Evolutionary conservation across 768 basidiomycete genomes (phyloP), one percentile per base, ranked within the genome.

Genomic region (Erythrobasidium yunnanense): DNA sequence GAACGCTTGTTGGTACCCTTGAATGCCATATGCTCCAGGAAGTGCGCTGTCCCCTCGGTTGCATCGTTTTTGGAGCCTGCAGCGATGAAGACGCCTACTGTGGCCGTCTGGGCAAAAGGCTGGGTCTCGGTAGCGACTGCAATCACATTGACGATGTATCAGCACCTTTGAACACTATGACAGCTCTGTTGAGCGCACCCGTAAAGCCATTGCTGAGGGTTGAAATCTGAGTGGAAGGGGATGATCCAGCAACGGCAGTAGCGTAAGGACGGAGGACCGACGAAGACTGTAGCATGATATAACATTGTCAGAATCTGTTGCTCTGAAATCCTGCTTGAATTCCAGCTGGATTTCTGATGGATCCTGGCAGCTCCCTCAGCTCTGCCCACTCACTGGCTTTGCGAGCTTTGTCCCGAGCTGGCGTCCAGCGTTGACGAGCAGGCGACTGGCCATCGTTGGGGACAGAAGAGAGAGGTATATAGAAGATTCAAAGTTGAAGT

Each of bases 1-100:
- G 83, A 82, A 67, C 95, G 86, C 70, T 84, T 83, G 74, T 83
- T 83, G 66, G 93, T 99, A 63, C 95, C 95, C 78, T 92, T 92
- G 83, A 93, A 93, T 38, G 90, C 90, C 90, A 93, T 90, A 74
- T 92, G 90, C 77, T 99, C 95, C 67, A 97, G 84, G 82, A 99
- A 99, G 79, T 97, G 95, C 49, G 95, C 95, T 8, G 90, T 91
- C 55, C 95, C 95, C 72, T 87, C 92, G 38, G 89, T 93, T 78
- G 84, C 83, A 79, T 90, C 86, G 51, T 87, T 93, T 82, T 99
- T 95, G 66, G 91, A 91, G 70, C 95, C 95, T 66, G 95, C 93
- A 76, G 97, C 93, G 73, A 99, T 93, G 91, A 91, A 99, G 67
- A 97, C 87, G 69, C 95, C 95, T 58, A 63, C 90, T n/a, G 93